Evolutionary conservation across 2,329 filamentous ascomycete genomes (phyloP).

Genomic region (Hirsutella thompsonii): DNA sequence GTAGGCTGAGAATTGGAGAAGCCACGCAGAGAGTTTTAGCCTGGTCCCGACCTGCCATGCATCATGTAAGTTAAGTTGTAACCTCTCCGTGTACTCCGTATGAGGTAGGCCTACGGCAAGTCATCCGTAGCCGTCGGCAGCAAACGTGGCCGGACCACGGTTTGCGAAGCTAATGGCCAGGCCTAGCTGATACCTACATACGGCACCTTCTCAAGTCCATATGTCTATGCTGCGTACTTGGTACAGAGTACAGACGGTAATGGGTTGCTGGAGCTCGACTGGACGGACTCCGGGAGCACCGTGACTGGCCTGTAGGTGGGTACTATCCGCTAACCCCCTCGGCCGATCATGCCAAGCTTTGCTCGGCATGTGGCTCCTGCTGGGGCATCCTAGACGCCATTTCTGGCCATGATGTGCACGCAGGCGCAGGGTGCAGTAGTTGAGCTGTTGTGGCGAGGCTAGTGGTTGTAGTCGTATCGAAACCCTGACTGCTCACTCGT

Average conservation of each 20-base stretch:
- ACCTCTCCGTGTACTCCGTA: background rate
- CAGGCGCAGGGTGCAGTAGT: slow-evolving; percentile 3
- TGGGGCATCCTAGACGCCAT: slow-evolving; percentile 7
- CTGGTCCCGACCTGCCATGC: background rate
- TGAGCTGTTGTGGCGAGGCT: background rate
- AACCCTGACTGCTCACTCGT: too few species aligned
- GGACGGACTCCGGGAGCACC: background rate
- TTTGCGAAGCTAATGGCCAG: slow-evolving; percentile 1
- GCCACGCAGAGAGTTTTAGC: background rate
- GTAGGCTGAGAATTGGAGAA: background rate
- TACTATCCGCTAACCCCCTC: background rate
- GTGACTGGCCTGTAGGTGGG: background rate
- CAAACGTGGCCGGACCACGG: slow-evolving; percentile 1
- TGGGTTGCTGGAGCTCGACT: background rate
- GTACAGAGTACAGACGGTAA: too few species aligned
- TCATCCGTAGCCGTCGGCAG: slow-evolving; percentile 2
- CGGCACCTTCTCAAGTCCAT: too few species aligned
- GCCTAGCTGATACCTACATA: too few species aligned
- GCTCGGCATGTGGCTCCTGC: slow-evolving; percentile 13
- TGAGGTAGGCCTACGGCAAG: too few species aligned
- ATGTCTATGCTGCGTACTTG: too few species aligned
- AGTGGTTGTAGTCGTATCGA: background rate
- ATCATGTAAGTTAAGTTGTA: background rate
- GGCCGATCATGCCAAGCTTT: slow-evolving; percentile 13
- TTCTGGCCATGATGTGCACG: slow-evolving; percentile 10